Conservation (phyloP, 2,329 filamentous ascomycete species). For the Exophiala calicioides region DNA sequence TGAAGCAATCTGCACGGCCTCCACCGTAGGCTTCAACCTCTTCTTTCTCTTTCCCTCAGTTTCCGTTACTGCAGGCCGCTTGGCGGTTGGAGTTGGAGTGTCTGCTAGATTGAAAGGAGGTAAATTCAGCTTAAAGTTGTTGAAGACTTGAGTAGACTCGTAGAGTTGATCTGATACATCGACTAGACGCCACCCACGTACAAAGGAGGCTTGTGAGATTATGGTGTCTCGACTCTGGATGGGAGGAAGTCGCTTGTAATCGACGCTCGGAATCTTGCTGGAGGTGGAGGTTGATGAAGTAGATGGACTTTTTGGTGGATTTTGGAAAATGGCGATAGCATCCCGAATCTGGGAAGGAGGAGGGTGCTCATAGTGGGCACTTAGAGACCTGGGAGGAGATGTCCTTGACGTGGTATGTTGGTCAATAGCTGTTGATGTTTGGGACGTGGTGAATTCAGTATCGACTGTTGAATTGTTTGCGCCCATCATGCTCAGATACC, state of each 20-base stretch:
- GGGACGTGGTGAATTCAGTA: no score
- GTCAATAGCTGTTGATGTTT: no score
- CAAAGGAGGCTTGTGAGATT: conserved; percentile 1
- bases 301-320: background rate
- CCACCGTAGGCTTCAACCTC: conserved; percentile 6
- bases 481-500: no score
- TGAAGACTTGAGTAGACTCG: conserved; percentile 7
- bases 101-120: no score
- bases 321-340: background rate
- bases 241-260: conserved; percentile 13
- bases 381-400: no score
- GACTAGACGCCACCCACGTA: conserved; percentile 10
- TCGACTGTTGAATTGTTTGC: no score
- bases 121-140: no score
- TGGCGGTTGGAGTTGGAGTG: background rate
- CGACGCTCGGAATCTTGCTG: background rate
- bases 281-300: background rate
- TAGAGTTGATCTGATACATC: conserved; percentile 17
- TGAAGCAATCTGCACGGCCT: conserved; percentile 13
- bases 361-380: no score
- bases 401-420: no score
- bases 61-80: background rate
- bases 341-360: no score
- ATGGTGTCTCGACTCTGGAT: conserved; percentile 20
- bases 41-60: conserved; percentile 6